Conservation (phyloP, 1,139 yeast species). For the Suhomyces wounanorum region DNA sequence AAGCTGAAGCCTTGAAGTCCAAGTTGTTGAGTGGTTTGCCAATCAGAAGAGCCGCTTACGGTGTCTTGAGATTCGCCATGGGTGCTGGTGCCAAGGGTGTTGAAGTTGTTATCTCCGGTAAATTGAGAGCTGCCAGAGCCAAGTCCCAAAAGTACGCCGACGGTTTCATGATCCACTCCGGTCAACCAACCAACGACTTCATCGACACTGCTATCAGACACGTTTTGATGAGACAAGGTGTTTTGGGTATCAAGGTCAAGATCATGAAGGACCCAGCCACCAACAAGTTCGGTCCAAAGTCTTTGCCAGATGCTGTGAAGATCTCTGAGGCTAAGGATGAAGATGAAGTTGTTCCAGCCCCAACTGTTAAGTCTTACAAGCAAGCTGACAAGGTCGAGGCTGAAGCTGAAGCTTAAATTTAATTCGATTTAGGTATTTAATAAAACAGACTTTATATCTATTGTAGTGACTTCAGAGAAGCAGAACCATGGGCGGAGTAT, state of each 20-base stretch:
- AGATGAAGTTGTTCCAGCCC: conserved; percentile 75
- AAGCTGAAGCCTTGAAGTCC: conserved; percentile 98
- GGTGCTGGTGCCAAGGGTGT: conserved; percentile 99
- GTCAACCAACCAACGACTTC: conserved; percentile 99
- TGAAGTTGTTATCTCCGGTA: conserved; percentile 99
- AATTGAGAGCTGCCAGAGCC: conserved; percentile 99
- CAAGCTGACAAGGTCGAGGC: conserved; percentile 31
- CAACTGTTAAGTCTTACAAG: conserved; percentile 78
- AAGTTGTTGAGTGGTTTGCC: conserved; percentile 98
- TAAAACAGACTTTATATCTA: not conserved
- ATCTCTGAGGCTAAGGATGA: conserved; percentile 98
- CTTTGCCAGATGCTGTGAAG: conserved; percentile 95
- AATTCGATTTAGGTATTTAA: conserved; percentile 2
- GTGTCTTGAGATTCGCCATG: conserved; percentile 99
- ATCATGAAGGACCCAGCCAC: conserved; percentile 99
- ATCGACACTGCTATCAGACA: conserved; percentile 99
- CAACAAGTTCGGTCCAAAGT: conserved; percentile 86
- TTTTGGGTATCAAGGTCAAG: conserved; percentile 98
- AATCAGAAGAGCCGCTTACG: conserved; percentile 99
- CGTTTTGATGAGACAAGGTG: conserved; percentile 99
- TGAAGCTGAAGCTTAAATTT: conserved; percentile 22
- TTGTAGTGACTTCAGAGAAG: not conserved
- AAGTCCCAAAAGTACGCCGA: conserved; percentile 99
- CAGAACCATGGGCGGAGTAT: too few relatives aligned
- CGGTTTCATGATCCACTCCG: conserved; percentile 99